These are phyloP conservation scores for Spatholobus suberectus DNA, from an alignment of 306 rosid genomes.

Conservation along the genomic window DNA sequence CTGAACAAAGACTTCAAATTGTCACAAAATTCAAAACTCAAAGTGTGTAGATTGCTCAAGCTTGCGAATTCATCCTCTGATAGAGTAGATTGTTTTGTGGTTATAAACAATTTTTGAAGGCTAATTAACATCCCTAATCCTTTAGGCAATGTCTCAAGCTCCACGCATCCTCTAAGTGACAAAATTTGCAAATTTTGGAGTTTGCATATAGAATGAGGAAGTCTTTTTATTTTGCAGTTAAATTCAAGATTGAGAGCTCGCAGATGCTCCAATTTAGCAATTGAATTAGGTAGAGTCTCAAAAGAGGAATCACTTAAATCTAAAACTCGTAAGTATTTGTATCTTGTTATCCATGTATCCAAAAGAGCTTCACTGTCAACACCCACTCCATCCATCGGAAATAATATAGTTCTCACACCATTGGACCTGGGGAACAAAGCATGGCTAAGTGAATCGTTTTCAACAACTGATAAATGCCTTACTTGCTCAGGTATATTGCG, in stretches of 20 bases:
- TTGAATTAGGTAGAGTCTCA: background rate
- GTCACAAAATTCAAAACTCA: background rate
- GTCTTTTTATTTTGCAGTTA: slow-evolving; percentile 3
- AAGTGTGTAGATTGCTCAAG: background rate
- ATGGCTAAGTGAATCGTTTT: background rate
- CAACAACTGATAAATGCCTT: background rate
- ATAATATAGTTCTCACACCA: background rate
- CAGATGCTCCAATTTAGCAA: background rate
- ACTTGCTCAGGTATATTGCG: background rate
- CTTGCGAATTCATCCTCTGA: background rate
- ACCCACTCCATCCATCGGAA: background rate
- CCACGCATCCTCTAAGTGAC: background rate
- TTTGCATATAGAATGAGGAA: background rate
- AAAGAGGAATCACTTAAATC: background rate
- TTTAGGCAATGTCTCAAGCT: slow-evolving; percentile 5
- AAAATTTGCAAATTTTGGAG: slow-evolving; percentile 25
- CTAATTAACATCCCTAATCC: slow-evolving; percentile 1
- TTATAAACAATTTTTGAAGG: background rate
- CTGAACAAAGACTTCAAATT: background rate
- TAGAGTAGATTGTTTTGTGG: background rate
- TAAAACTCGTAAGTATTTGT: background rate
- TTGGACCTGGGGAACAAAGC: background rate
- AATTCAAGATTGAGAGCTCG: background rate
- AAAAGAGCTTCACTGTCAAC: background rate
- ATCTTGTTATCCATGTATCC: background rate